Evolutionary conservation across 768 basidiomycete species (phyloP), one percentile per base, ranked within the genome.

Genomic region (Hygrophorus pudorinus): DNA sequence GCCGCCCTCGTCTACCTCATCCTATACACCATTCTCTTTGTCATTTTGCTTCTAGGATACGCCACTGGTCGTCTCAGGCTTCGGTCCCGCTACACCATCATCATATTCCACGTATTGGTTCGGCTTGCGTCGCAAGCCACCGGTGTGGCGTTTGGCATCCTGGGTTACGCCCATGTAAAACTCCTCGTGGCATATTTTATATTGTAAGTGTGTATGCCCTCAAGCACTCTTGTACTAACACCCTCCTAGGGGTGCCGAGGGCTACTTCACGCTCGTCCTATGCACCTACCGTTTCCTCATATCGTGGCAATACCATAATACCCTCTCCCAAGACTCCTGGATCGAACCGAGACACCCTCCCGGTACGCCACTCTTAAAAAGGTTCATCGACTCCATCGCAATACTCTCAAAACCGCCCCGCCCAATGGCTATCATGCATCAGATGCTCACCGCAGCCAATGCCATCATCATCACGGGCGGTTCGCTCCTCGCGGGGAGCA

Each of bases 231-330:
- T 36, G 30, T 32, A 31, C 14, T 46, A 16, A 38, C 40, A 36
- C 17, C 38, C 33, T 13, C 35, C 37, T 30, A 53, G 53, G 27
- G 56, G 56, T 7, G 59, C 61, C 6, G 61, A 63, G 41, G 61
- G 61, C 10, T 61, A 61, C 41, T 61, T 63, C 42, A 60, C 61
- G 0, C 48, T 61, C 33, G 60, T 63, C 31, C 54, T 65, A 4
- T 64, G 63, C 45, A 48, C 63, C 5, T 63, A 59, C 45, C 59
- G 63, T 13, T 64, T 62, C 55, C 53, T 64, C 41, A 56, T 64
- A 18, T 60, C 58, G 11, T 65, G 64, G 64, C 64, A 65, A 21
- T 54, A 62, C 37, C 60, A 59, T 40, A 64, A 64, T 40, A 51
- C 59, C 16, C 51, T 53, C 2, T 51, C 46, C 8, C 57, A 57